Evolutionary conservation across 768 basidiomycete genomes (phyloP).

Genomic region (Cubamyces sp.): DNA sequence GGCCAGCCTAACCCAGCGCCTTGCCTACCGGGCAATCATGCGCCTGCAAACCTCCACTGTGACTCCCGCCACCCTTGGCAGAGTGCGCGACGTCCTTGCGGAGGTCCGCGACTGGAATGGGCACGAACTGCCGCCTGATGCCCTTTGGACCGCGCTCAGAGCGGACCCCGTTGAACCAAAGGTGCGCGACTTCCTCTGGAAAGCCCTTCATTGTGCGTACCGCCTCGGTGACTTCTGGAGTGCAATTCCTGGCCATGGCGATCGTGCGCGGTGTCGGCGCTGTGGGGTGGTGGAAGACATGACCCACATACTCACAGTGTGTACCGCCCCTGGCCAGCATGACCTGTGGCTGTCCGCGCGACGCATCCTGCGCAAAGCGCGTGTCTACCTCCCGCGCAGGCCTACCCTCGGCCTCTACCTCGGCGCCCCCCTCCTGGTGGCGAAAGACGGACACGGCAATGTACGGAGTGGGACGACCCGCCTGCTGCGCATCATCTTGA

Average conservation of each 20-base stretch:
- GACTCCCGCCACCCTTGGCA: too few relatives aligned
- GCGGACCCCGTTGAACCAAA: neutral
- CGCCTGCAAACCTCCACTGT: too few relatives aligned
- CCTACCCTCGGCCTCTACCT: slow-evolving; percentile 13
- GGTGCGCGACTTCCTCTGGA: slow-evolving; percentile 17
- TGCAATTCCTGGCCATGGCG: slow-evolving; percentile 10
- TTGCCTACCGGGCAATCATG: too few relatives aligned
- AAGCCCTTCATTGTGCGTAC: slow-evolving; percentile 11
- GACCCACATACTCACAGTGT: slow-evolving; percentile 29
- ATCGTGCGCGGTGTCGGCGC: slow-evolving; percentile 8
- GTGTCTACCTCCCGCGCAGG: neutral
- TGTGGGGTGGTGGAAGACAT: slow-evolving; percentile 26
- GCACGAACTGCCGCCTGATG: neutral
- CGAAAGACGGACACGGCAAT: neutral
- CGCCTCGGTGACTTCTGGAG: slow-evolving; percentile 24
- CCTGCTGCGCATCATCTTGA: slow-evolving; percentile 5
- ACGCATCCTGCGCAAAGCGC: slow-evolving; percentile 2
- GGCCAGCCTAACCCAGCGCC: too few relatives aligned
- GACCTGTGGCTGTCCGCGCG: slow-evolving; percentile 14
- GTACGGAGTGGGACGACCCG: neutral
- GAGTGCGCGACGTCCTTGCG: too few relatives aligned
- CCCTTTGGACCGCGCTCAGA: neutral
- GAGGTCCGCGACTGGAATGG: too few relatives aligned
- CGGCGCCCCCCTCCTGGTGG: neutral
- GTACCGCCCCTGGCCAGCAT: slow-evolving; percentile 4